Evolutionary conservation across 2,329 filamentous ascomycete species (phyloP).

Genomic region (Fusarium gaditjirri): DNA sequence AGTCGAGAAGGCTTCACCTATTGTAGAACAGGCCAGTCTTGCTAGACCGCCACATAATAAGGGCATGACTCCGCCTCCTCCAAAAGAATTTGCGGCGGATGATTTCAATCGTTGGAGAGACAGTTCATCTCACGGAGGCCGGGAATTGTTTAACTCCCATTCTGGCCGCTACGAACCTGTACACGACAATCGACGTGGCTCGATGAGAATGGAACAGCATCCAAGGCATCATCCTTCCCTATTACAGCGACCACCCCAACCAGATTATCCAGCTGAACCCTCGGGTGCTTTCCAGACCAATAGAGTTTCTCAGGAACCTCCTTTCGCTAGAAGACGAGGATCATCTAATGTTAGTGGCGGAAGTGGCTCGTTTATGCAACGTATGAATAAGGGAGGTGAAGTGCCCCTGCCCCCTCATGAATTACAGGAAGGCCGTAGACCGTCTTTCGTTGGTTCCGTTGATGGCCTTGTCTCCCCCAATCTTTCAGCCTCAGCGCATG

Average conservation of each 20-base stretch:
- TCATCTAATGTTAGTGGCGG: conserved; percentile 93
- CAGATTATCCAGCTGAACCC: conserved; percentile 79
- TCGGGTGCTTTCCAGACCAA: conserved; percentile 87
- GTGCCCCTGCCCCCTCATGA: conserved; percentile 56
- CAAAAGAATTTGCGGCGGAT: conserved; percentile 89
- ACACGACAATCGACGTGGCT: conserved; percentile 74
- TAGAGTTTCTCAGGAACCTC: conserved; percentile 72
- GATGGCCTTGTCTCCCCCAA: conserved; percentile 63
- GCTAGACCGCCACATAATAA: conserved; percentile 65
- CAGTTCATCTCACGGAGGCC: conserved; percentile 67
- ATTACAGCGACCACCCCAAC: conserved; percentile 76
- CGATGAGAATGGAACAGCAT: conserved; percentile 72
- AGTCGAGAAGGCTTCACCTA: conserved; percentile 81
- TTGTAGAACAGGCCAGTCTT: conserved; percentile 63
- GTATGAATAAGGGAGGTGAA: conserved; percentile 59
- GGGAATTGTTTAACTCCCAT: conserved; percentile 94
- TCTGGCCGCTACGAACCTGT: conserved; percentile 94
- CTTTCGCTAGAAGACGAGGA: conserved; percentile 80
- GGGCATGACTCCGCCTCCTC: conserved; percentile 59
- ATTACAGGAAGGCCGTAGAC: conserved; percentile 56
- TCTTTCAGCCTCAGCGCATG: conserved; percentile 42
- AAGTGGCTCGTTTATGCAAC: conserved; percentile 75
- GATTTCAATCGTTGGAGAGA: conserved; percentile 94
- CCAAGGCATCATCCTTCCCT: conserved; percentile 76
- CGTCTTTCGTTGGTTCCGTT: conserved; percentile 61